A percentile compares a stretch with the other conserved stretches of the same genome.
These are phyloP conservation scores for Akanthomyces uredinophilus DNA, from an alignment of 2,329 filamentous ascomycete genomes.

Conservation along the genomic window DNA sequence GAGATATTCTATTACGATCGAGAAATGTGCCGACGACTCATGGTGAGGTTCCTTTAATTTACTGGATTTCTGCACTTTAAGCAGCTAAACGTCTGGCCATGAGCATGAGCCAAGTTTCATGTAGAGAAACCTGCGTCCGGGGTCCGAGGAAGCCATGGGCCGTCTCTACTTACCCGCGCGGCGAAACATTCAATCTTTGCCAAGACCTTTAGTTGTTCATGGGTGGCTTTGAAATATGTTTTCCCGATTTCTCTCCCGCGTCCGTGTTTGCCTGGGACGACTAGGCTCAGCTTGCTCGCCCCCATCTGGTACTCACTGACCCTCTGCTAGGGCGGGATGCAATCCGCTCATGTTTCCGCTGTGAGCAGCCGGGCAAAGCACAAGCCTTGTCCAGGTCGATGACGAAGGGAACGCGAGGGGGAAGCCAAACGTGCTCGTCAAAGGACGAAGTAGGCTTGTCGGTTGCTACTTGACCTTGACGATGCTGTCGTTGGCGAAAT, in stretches of 20 bases:
- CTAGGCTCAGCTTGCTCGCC: background rate
- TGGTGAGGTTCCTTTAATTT: background rate
- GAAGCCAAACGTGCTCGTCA: too few species aligned
- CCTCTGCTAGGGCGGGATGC: background rate
- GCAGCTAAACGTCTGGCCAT: too few species aligned
- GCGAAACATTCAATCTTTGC: background rate
- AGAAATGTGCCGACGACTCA: background rate
- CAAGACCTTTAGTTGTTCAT: background rate
- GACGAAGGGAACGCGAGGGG: too few species aligned
- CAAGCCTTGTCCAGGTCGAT: too few species aligned
- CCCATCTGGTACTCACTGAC: background rate
- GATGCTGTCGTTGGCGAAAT: background rate
- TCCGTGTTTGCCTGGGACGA: background rate
- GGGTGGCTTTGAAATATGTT: background rate
- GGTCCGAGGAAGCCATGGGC: background rate
- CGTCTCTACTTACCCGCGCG: too few species aligned
- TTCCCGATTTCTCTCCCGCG: background rate
- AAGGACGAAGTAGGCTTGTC: too few species aligned
- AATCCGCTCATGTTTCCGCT: background rate
- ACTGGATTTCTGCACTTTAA: too few species aligned
- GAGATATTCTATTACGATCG: background rate
- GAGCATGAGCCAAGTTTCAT: background rate
- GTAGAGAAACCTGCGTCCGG: background rate
- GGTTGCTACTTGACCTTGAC: background rate
- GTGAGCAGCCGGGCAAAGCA: background rate